A percentile compares a stretch with the other conserved stretches of the same genome.
Evolutionary conservation across 495 filamentous ascomycete genomes (phyloP).

Genomic region (Aspergillus egyptiacus): DNA sequence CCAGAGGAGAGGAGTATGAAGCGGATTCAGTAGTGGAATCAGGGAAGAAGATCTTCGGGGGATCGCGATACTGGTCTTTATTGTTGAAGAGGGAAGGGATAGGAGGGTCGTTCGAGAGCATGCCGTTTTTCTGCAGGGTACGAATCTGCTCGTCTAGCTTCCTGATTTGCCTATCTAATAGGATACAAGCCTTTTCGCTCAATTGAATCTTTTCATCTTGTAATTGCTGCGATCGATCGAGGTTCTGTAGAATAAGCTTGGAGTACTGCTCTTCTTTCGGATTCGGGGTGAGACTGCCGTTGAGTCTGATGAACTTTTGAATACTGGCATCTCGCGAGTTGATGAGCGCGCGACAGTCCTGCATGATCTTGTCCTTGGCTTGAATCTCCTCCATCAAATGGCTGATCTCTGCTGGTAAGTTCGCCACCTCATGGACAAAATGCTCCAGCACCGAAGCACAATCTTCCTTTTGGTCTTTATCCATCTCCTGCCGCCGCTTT

Average conservation of each 20-base stretch:
- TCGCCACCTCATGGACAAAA: conserved; percentile 84
- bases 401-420: conserved; percentile 83
- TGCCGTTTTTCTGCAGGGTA: conserved; percentile 69
- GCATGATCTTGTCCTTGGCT: conserved; percentile 76
- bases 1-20: conserved; percentile 36
- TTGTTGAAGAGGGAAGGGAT: conserved; percentile 72
- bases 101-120: conserved; percentile 70
- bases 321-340: conserved; percentile 72
- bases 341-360: conserved; percentile 67
- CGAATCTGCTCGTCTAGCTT: conserved; percentile 83
- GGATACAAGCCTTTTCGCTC: conserved; percentile 65
- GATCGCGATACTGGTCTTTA: conserved; percentile 50
- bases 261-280: conserved; percentile 77
- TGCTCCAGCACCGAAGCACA: conserved; percentile 86
- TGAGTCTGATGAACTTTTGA: conserved; percentile 82
- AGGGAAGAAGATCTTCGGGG: conserved; percentile 46
- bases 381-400: conserved; percentile 92
- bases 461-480: conserved; percentile 58
- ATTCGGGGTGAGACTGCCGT: conserved; percentile 75
- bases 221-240: conserved; percentile 62
- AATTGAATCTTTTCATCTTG: conserved; percentile 84
- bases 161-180: conserved; percentile 85
- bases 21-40: conserved; percentile 36
- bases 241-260: conserved; percentile 64
- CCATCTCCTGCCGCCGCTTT: conserved; percentile 19